A percentile compares a stretch with the other conserved stretches of the same genome.
Evolutionary conservation across 2,329 filamentous ascomycete species (phyloP).

Genomic region (Chaetomiaceae sp.): DNA sequence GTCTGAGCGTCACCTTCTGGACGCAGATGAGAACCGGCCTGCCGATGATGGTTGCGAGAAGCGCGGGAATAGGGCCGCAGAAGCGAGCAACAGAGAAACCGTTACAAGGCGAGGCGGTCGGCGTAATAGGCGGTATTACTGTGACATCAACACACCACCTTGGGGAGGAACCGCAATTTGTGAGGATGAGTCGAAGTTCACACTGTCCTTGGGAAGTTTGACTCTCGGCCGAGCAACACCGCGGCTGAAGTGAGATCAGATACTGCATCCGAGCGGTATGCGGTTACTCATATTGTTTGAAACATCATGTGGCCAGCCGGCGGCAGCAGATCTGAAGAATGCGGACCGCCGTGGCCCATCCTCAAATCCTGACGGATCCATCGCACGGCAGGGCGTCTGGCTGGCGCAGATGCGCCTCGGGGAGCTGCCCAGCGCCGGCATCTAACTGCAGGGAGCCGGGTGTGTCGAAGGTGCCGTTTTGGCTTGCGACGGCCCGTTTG

Average conservation of each 20-base stretch:
- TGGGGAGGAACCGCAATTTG: too few relatives aligned
- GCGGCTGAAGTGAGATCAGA: constrained; percentile 2
- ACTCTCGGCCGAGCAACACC: background rate
- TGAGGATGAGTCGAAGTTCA: background rate
- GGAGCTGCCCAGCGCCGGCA: background rate
- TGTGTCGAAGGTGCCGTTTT: constrained; percentile 1
- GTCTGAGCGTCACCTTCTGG: background rate
- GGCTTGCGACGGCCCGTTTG: background rate
- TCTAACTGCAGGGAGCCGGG: background rate
- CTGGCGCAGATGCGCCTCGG: background rate
- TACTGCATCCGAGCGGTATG: background rate
- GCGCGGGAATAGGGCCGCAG: constrained; percentile 1
- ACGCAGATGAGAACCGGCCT: background rate
- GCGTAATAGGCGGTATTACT: background rate
- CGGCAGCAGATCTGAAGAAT: background rate
- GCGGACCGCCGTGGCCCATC: too few relatives aligned
- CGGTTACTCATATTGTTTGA: background rate
- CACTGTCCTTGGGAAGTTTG: background rate
- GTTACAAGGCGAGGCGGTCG: background rate
- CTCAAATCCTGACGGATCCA: too few relatives aligned
- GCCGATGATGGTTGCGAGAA: background rate
- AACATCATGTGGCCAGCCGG: background rate
- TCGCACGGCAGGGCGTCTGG: too few relatives aligned
- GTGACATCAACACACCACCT: constrained; percentile 3
- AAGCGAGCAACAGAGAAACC: background rate